Base-by-base conservation (phyloP, 1,139 yeast genomes). In the Blastobotrys buckinghamii region DNA sequence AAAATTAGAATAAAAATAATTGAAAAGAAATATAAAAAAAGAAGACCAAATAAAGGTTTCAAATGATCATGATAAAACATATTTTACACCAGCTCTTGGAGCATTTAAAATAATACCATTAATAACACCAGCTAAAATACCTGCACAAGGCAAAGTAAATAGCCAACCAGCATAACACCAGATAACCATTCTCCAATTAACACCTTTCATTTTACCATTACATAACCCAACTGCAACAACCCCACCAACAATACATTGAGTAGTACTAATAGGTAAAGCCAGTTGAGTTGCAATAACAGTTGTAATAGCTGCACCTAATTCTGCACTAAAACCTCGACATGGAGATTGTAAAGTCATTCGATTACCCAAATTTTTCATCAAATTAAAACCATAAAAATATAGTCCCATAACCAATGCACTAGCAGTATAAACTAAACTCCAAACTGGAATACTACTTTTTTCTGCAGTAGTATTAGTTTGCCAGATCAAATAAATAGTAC, bases 241-340 rank as follows among this genome's bases (percentile, higher is more conserved):
- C 43, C 88, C 87, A 55, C 94, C 92, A 48, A 81, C 84, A n/a
- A 88, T 85, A 61, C 82, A 76, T 67, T 84, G 90, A 8, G 92
- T 84, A 34, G 92, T 84, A 13, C 89, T 82, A 41, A 83, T 78
- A 38, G 92, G 92, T 54, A 84, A 78, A 3, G 75, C 71, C 56
- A 84, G 73, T 65, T 82, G 84, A 15, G 92, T 80, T 39, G 92
- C 90, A 78, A 84, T 76, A 38, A 82, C 82, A 15, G 82, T 79
- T 13, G 92, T 83, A 48, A 82, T 70, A 43, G 92, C 92, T 50
- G 90, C 88, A 54, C 90, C 92, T 50, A 84, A 71, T 68, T 84
- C 94, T 63, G 83, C 81, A 17, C 85, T 69, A 61, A 82, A 84
- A n/a, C 92, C 92, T 68, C 92, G 75, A 6, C 88, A 75, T 44